Evolutionary conservation across 176 grass and related monocot genomes (phyloP).

Genomic region (Guadua angustifolia): DNA sequence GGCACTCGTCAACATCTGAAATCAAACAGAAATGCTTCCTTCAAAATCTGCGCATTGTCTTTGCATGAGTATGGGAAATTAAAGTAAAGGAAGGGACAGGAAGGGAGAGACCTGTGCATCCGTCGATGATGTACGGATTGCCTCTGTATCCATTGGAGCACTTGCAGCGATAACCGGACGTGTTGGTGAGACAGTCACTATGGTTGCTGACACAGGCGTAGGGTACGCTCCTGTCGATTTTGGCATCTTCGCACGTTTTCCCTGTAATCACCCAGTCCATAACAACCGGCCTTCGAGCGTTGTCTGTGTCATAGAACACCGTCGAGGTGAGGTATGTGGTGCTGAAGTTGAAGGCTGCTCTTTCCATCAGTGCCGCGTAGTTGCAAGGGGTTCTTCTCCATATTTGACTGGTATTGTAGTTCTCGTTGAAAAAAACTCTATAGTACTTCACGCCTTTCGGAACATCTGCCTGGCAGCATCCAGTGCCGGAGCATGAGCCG

Average conservation of each 20-base stretch:
- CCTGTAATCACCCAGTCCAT: slow-evolving; percentile 28
- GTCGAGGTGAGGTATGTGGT: not conserved
- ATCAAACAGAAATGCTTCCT: not conserved
- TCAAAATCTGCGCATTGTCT: too few species aligned
- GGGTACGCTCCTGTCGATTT: not conserved
- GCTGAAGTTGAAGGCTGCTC: not conserved
- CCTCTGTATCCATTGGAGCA: slow-evolving; percentile 24
- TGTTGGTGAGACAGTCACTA: not conserved
- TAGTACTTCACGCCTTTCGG: not conserved
- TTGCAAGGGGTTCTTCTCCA: not conserved
- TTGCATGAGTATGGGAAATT: too few species aligned
- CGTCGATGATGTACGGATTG: slow-evolving; percentile 18
- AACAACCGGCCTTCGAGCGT: not conserved
- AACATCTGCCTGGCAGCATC: not conserved
- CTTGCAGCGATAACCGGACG: slow-evolving; percentile 8
- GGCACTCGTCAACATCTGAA: slow-evolving; percentile 43
- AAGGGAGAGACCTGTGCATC: slow-evolving; percentile 34
- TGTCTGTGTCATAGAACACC: too few species aligned
- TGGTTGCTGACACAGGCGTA: slow-evolving; percentile 28
- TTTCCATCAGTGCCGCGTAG: not conserved
- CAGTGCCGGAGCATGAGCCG: not conserved
- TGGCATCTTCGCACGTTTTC: slow-evolving; percentile 11
- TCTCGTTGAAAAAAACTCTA: not conserved
- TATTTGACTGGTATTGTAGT: not conserved
- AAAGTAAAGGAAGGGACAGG: not conserved